Base-by-base conservation (phyloP, 139 green algal species). In the Chlamydomonas sphaeroides region DNA sequence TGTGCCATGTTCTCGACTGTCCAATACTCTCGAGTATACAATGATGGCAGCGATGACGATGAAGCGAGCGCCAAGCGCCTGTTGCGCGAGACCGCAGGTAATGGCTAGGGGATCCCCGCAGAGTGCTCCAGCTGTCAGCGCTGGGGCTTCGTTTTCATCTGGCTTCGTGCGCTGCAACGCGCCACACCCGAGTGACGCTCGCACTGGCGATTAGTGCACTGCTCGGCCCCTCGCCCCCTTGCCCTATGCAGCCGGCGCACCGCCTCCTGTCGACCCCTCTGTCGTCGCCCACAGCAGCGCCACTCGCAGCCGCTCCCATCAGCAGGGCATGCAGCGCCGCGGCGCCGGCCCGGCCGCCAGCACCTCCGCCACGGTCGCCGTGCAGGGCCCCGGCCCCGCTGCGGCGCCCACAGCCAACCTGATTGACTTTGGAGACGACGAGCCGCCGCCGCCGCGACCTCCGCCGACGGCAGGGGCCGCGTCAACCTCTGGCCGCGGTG, bases 361-460 rank as follows among this genome's bases (percentile, higher is more conserved):
- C n/a, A n/a, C n/a, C n/a, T n/a, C 61, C 61, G 30, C n/a, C 17
- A 39, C 25, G 33, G 15, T 17, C 1, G 35, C 36, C 10, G 65
- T 30, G 35, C 35, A 35, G 36, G 5, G 26, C 23, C 10, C 65
- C 5, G 23, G 6, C 39, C 20, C 69, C 69, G 5, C 69, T 3
- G 7, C 32, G 18, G 36, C n/a, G 26, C 6, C 17, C 56, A 56
- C 28, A 36, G 57, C 32, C 36, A 70, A 80, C 39, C 74, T 80
- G 0, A 80, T 80, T 21, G 59, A 80, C 59, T 36, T 80, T 2
- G 74, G 74, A 5, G 74, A 80, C 20, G 74, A 80, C 5, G 17
- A n/a, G n/a, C n/a, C n/a, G n/a, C n/a, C n/a, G n/a, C n/a, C n/a
- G n/a, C n/a, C n/a, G n/a, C n/a, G n/a, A n/a, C n/a, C n/a, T n/a